Base-by-base conservation (phyloP, 139 green algal genomes). In the Chlamydomonas applanata region DNA sequence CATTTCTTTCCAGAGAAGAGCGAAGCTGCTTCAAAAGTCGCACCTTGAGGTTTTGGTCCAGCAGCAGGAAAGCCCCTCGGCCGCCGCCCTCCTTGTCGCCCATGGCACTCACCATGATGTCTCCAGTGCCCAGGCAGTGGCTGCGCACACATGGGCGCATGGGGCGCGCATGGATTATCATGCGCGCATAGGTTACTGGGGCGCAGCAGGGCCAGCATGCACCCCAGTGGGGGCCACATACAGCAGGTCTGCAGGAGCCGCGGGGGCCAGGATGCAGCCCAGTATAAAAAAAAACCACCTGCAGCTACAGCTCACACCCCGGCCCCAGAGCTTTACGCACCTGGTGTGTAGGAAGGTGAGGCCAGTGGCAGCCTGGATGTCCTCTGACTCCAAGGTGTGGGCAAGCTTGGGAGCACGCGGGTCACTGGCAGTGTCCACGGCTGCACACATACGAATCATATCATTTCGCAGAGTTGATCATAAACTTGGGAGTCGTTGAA, bases 41-140 rank as follows among this genome's bases (percentile, higher is more conserved):
- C 65, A 91, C 83, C 72, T 89, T 87, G 59, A 96, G 85, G 24
- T 93, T 78, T 22, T 83, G 53, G 66, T 94, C 85, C n/a, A 97
- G 79, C n/a, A 96, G 77, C n/a, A 97, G 9, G 66, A 94, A 97
- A 25, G 80, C 81, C 54, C 88, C 90, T 29, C 84, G 81, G 35
- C 68, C 80, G 13, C 20, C 19, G 53, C 73, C 88, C 17, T 91
- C 69, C 16, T 62, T 20, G 59, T 94, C 85, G 3, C 90, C 90
- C 85, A 94, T 86, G 7, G 74, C 79, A 40, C 68, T 85, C 62
- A 91, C 77, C 80, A 92, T 87, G 72, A 92, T 83, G 3, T 89
- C 76, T 16, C 88, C 87, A 34, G 29, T 82, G 27, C 74, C 88
- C 69, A 94, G 81, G 81, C 90, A 94, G 83, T 94, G 90, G 17